These are phyloP conservation scores for Alopecurus myosuroides DNA, from an alignment of 176 grass and related monocot genomes.

Conservation along the genomic window DNA sequence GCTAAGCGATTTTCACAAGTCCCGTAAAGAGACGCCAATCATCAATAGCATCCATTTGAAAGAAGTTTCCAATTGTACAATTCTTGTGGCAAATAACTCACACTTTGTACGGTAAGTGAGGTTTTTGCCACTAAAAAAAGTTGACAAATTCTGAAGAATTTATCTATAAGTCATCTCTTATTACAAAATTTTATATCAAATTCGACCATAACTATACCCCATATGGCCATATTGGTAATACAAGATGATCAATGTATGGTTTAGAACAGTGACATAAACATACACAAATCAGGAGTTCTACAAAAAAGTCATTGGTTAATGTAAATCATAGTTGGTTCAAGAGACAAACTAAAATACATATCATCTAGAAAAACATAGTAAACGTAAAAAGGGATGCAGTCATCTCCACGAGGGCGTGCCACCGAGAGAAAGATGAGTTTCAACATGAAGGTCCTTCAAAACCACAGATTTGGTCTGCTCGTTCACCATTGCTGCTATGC, in stretches of 20 bases:
- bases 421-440: slow-evolving; percentile 49
- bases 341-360: neutral
- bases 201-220: neutral
- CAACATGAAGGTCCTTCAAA: slow-evolving; percentile 43
- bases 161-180: no score
- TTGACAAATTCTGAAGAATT: no score
- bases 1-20: no score
- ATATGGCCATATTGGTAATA: neutral
- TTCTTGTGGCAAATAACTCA: no score
- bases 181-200: neutral
- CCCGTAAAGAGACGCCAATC: no score
- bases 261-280: neutral
- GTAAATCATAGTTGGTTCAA: neutral
- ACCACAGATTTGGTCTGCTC: slow-evolving; percentile 44
- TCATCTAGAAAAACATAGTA: neutral
- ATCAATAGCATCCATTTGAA: no score
- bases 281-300: no score
- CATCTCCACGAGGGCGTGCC: neutral
- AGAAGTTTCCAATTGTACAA: no score
- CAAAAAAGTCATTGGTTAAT: neutral
- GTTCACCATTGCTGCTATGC: slow-evolving; percentile 38
- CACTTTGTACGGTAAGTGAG: no score
- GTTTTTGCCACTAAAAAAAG: no score
- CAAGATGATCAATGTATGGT: neutral
- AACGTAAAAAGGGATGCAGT: neutral